Evolutionary conservation across 345 rosid genomes (phyloP), one percentile per base, ranked within the genome.

Genomic region (Syzygium aqueum): DNA sequence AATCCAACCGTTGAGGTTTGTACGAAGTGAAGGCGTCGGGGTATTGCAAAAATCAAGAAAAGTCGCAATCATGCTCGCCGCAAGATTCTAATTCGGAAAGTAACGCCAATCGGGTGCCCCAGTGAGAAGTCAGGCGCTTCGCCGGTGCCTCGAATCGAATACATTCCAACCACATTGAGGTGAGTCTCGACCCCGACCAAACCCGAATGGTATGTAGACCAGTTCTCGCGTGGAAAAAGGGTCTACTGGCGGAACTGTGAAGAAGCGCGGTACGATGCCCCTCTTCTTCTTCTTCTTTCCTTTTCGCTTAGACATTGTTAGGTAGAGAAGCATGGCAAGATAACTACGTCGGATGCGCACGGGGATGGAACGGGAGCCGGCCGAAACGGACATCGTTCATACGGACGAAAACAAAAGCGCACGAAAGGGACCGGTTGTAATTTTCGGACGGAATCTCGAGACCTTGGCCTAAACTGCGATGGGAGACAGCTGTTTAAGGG

Each of bases 1-100:
- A 67, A 30, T 16, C 2, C 6, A 8, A 22, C 5, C 11, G 5
- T 15, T 15, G 22, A 30, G 11, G 16, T 28, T 63, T 63, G 77
- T 15, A 30, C 9, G 40, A 5, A 2, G 0, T 3, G 40, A 53
- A 17, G 2, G 8, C 23, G 8, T 19, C 3, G 59, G 9, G 21
- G 25, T 3, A 22, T 8, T 22, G 2, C 25, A 22, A 11, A 22
- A 11, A 56, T 9, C 19, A 56, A 7, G 61, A 56, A 56, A 22
- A 23, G 27, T 23, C 11, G 23, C 9, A 56, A 22, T 4, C 21
- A 11, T 11, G 11, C 61, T 56, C 5, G 12, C 46, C 1, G 0
- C 1, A 0, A 8, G 23, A 33, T 17, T 8, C 19, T 67, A 19
- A 10, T 33, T 67, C 19, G 19, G 22, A 33, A 8, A 33, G 25